Evolutionary conservation across 2,329 filamentous ascomycete species (phyloP).

Genomic region (Cladosporium halotolerans): DNA sequence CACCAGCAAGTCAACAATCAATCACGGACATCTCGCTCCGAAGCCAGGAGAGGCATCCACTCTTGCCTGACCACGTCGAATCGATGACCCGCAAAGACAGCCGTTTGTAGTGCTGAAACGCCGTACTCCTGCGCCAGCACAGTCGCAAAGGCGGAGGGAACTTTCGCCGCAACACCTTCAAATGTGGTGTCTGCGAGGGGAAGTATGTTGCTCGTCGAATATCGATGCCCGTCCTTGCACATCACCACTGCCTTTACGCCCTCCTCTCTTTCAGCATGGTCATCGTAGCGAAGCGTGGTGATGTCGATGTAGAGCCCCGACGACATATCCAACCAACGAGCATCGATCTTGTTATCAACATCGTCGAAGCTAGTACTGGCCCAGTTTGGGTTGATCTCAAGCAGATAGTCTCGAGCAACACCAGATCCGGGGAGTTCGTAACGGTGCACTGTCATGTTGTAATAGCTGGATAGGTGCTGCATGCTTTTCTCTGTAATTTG

Average conservation of each 20-base stretch:
- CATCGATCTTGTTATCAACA: slow-evolving; percentile 51
- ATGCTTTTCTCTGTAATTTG: slow-evolving; percentile 52
- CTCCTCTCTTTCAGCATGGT: slow-evolving; percentile 25
- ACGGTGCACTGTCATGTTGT: slow-evolving; percentile 52
- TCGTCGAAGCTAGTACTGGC: slow-evolving; percentile 41
- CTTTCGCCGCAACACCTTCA: slow-evolving; percentile 47
- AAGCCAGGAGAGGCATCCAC: no score
- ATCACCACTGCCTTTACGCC: slow-evolving; percentile 39
- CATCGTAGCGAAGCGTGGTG: slow-evolving; percentile 48
- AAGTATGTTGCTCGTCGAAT: slow-evolving; percentile 49
- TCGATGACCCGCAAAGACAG: no score
- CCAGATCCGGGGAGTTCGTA: no score
- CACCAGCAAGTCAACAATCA: no score
- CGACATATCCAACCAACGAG: slow-evolving; percentile 53
- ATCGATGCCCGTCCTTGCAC: slow-evolving; percentile 53
- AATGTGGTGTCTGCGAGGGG: slow-evolving; percentile 50
- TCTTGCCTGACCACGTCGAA: no score
- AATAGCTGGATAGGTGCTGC: slow-evolving; percentile 49
- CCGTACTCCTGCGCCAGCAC: slow-evolving; percentile 50
- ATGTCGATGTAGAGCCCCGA: slow-evolving; percentile 58
- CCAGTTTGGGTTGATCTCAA: slow-evolving; percentile 55
- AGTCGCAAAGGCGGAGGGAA: slow-evolving; percentile 51
- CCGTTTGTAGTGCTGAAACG: no score
- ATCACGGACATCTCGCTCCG: no score
- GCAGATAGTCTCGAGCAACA: slow-evolving; percentile 36